Evolutionary conservation across 352 stramenopile genomes (phyloP).

Genomic region (Phytophthora europaea): DNA sequence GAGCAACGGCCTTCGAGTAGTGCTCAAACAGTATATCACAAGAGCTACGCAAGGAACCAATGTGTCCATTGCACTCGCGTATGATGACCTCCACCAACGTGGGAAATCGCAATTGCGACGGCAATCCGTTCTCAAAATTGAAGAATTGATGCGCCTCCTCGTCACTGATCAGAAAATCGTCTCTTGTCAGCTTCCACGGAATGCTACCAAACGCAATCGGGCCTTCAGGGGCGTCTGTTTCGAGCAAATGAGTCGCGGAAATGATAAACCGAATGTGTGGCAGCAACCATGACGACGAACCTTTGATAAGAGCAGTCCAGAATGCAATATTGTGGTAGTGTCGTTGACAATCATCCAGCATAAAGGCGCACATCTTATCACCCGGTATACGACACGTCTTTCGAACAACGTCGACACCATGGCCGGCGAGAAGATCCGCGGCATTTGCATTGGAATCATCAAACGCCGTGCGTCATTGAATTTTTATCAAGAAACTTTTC

Average conservation of each 20-base stretch:
- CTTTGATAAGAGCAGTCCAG: constrained; percentile 14
- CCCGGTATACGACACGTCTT: not conserved
- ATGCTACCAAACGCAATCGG: constrained; percentile 15
- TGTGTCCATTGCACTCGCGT: constrained; percentile 30
- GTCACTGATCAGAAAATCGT: constrained; percentile 31
- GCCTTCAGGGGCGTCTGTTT: constrained; percentile 1
- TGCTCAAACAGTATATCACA: not conserved
- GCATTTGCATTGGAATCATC: not conserved
- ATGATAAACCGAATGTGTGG: constrained; percentile 19
- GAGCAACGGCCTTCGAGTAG: too few species aligned
- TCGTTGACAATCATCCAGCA: constrained; percentile 22
- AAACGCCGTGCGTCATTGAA: too few species aligned
- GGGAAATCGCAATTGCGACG: not conserved
- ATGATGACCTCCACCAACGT: constrained; percentile 23
- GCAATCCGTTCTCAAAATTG: constrained; percentile 13
- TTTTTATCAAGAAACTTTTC: too few species aligned
- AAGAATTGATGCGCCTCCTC: constrained; percentile 15
- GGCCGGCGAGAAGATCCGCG: not conserved
- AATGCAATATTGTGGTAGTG: constrained; percentile 17
- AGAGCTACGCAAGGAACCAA: constrained; percentile 18
- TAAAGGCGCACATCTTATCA: constrained; percentile 8
- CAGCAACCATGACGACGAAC: constrained; percentile 9
- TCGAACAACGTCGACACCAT: not conserved
- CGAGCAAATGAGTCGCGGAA: constrained; percentile 17
- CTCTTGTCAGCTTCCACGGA: constrained; percentile 17